A percentile compares a stretch with the other conserved stretches of the same genome.
These are phyloP conservation scores for Straminergon stramineum DNA, from an alignment of 225 moss, liverwort and hornwort genomes.

Conservation along the genomic window DNA sequence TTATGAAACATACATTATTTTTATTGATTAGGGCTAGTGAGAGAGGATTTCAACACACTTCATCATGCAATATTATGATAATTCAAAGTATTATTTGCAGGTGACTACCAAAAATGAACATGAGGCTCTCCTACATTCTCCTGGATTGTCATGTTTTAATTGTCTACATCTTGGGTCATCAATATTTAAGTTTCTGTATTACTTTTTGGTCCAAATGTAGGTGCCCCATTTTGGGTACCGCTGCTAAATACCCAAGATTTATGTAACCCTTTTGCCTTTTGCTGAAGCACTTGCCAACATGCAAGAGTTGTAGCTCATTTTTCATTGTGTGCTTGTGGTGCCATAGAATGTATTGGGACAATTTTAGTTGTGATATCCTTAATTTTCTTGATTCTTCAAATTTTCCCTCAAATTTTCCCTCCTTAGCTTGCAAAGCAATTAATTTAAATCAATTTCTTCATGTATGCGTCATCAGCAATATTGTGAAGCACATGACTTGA, in stretches of 20 bases:
- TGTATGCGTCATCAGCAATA: too few relatives aligned
- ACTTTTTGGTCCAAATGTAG: too few relatives aligned
- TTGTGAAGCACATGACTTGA: neutral
- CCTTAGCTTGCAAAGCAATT: neutral
- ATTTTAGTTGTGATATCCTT: neutral
- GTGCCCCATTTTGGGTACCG: too few relatives aligned
- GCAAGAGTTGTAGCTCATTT: neutral
- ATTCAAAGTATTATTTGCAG: too few relatives aligned
- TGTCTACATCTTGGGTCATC: neutral
- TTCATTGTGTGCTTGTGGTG: neutral
- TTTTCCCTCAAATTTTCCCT: neutral
- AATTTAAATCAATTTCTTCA: neutral
- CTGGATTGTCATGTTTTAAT: neutral
- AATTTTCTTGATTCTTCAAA: neutral
- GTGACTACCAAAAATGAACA: fast-evolving
- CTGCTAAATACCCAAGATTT: neutral
- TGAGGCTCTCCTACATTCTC: neutral
- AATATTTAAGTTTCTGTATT: fast-evolving
- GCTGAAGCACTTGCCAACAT: neutral
- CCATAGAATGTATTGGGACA: neutral
- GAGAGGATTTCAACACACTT: neutral
- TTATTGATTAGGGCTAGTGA: neutral
- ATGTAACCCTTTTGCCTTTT: neutral
- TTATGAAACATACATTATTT: neutral
- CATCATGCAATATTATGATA: neutral